Evolutionary conservation across 495 filamentous ascomycete genomes (phyloP), one percentile per base, ranked within the genome.

Genomic region (Cetradonia linearis): DNA sequence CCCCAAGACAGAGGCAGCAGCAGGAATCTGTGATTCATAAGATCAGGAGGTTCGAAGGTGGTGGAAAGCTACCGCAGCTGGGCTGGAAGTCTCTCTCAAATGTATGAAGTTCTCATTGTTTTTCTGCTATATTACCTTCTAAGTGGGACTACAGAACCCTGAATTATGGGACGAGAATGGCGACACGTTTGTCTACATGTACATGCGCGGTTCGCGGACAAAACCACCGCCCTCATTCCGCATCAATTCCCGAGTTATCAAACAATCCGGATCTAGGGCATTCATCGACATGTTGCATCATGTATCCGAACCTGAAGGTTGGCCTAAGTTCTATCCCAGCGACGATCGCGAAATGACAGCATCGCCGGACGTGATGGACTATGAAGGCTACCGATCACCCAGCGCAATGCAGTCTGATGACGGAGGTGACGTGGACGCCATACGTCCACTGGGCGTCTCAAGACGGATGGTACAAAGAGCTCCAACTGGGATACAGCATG

Each of bases 111-210:
- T 25, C 7, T 18, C 38, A 16, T 16, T 30, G 33, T 38, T 20
- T 36, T 13, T 4, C 20, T 16, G 3, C 25, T 47, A 30, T 13
- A 9, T 30, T 2, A 16, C 16, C 6, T 28, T 30, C 60, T 66
- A 56, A 63, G 37, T 11, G 38, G 20, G 46, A 37, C 0, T 31
- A 3, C 31, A 70, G 68, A 68, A 68, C 44, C 68, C 68, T 28
- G 68, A 70, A 48, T 50, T 70, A 16, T 70, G 66, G 66, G 64
- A 68, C 20, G 66, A 66, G 25, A 53, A 62, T 33, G 68, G 68
- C 16, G 66, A 70, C 49, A 68, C 63, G 16, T 62, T 68, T 18
- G 66, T 70, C 27, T 70, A 68, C 40, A 67, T 70, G 68, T 70
- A 68, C 42, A 66, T 66, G 63, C 59, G 62, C 25, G 68, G 66